phyloP scores from a whole-genome alignment of 2,329 filamentous ascomycete genomes.

The Erysiphe neolycopersici region DNA sequence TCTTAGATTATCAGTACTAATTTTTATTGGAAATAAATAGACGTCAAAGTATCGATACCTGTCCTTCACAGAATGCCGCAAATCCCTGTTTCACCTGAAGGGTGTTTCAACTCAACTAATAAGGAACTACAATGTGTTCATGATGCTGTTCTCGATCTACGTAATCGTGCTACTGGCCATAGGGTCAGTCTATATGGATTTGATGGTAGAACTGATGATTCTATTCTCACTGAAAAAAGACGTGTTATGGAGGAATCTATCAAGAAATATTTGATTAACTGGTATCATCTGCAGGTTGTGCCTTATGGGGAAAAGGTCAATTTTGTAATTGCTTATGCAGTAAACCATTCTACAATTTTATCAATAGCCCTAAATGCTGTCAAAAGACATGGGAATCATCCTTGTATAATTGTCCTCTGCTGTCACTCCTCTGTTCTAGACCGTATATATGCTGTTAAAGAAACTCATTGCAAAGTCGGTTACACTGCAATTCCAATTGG shows the following conservation, averaged over 20 bases:
- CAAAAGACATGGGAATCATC: conserved; percentile 2
- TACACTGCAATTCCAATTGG: conserved; percentile 13
- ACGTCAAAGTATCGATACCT: conserved; percentile 12
- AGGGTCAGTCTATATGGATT: conserved; percentile 11
- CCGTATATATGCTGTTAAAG: conserved; percentile 2
- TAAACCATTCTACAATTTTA: conserved; percentile 3
- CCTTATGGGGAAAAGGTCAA: conserved; percentile 6
- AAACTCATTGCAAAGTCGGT: conserved; percentile 7
- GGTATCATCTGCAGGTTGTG: conserved; percentile 12
- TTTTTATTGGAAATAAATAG: conserved; percentile 2
- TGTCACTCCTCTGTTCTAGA: conserved; percentile 10
- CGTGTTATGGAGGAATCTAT: conserved; percentile 9
- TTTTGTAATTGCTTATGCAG: conserved; percentile 11
- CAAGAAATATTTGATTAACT: conserved; percentile 9
- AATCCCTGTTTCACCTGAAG: conserved; percentile 3
- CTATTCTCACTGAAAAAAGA: conserved; percentile 5
- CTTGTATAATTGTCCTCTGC: conserved; percentile 10
- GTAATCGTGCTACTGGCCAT: conserved; percentile 5
- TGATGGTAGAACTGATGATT: conserved; percentile 6
- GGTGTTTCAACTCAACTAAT: conserved; percentile 5
- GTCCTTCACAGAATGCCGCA: conserved; percentile 11
- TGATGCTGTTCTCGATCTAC: conserved; percentile 8
- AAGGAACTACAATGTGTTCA: conserved; percentile 6
- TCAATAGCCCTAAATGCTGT: conserved; percentile 2
- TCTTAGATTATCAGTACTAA: neutral